Percentiles rank a stretch among this genome's conserved stretches.
These are phyloP conservation scores for Candida silvatica DNA, from an alignment of 805 yeast species.

Conservation along the genomic window DNA sequence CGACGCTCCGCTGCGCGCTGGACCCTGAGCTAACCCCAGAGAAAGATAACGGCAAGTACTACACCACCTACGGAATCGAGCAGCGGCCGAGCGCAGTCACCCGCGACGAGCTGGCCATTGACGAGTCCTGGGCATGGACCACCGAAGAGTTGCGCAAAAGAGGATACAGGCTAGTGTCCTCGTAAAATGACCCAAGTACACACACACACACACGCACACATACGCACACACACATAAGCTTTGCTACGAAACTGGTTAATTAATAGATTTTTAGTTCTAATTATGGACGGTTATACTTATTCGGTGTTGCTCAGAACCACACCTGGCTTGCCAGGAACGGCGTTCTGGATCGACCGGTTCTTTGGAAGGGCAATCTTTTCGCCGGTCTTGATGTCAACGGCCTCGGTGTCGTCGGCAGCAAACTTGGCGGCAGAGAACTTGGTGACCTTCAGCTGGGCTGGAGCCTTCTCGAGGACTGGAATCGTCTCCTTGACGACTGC, in stretches of 20 bases:
- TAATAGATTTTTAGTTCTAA: too few relatives aligned
- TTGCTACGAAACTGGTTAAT: too few relatives aligned
- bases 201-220: too few relatives aligned
- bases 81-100: conserved; percentile 53
- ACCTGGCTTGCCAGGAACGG: conserved; percentile 94
- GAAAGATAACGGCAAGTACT: conserved; percentile 65
- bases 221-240: too few relatives aligned
- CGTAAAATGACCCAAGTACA: too few relatives aligned
- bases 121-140: conserved; percentile 77
- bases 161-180: conserved; percentile 31
- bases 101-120: conserved; percentile 47
- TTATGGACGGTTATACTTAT: too few relatives aligned
- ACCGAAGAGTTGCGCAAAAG: conserved; percentile 48
- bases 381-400: conserved; percentile 60
- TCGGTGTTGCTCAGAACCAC: conserved; percentile 52
- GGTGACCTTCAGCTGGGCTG: conserved; percentile 48
- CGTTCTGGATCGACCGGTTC: conserved; percentile 67
- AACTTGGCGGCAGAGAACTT: conserved; percentile 55
- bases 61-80: conserved; percentile 50
- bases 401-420: conserved; percentile 53
- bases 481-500: conserved; percentile 51
- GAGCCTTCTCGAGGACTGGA: conserved; percentile 50
- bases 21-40: conserved; percentile 38
- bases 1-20: conserved; percentile 56
- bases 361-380: conserved; percentile 57